Evolutionary conservation across 306 rosid species (phyloP), one percentile per base, ranked within the genome.

Genomic region (Hylodesmum podocarpum): DNA sequence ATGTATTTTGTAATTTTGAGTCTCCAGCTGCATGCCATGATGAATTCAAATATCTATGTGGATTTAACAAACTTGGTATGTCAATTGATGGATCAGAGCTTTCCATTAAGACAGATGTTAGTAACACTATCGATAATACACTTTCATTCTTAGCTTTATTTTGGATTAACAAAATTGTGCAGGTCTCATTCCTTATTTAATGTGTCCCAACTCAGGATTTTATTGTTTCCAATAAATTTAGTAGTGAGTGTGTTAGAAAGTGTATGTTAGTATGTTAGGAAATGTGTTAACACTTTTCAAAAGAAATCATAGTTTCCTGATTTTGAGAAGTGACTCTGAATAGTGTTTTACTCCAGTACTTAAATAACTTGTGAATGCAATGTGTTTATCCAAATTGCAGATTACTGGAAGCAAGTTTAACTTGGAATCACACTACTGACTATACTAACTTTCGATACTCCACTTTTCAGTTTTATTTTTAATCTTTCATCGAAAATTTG

Each of bases 351-450:
- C 57, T 59, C 24, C 13, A 15, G 70, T 41, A 25, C 46, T 31
- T 46, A n/a, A n/a, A 39, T 18, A 44, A 28, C 8, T 75, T 62
- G 24, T 29, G 55, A 39, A 18, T 6, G 5, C 34, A 24, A 11
- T 39, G 3, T 68, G 70, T 79, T 47, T 57, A 47, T 33, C 39
- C 51, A 49, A 16, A 64, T n/a, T n/a, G 29, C 47, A n/a, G n/a
- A n/a, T n/a, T n/a, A 21, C 43, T 57, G 15, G 24, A 71, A 62
- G 29, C 51, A 68, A 68, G 16, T 59, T 59, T 28, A 78, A n/a
- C 29, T 37, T 64, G 54, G 49, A 46, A 21, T 34, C 33, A 46
- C 37, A 39, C 49, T 51, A 16, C 27, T 14, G 3, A 22, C 53
- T 57, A 31, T n/a, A n/a, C n/a, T n/a, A n/a, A n/a, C n/a, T n/a